Base-by-base conservation (phyloP, 495 filamentous ascomycete genomes). In the Ramalina intermedia region DNA sequence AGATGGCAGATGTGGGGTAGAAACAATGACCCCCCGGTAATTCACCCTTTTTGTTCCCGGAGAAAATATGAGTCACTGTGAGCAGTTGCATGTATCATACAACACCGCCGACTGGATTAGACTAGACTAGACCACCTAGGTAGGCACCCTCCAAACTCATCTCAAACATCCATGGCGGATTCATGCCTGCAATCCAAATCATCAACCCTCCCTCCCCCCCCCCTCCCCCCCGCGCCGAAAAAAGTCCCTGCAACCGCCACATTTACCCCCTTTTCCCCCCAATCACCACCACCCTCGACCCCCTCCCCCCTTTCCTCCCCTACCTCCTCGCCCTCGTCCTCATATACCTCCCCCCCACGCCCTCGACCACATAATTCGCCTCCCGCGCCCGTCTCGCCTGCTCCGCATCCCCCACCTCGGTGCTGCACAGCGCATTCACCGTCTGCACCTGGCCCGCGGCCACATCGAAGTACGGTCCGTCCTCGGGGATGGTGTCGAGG, bases 391-490 rank as follows among this genome's bases (percentile, higher is more conserved):
- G 1, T 11, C 13, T 11, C 7, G 21, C 7, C 6, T 2, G 2
- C 16, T n/a, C 21, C 8, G 1, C 4, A 23, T 41, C 38, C 38
- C 7, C 37, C 17, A 18, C 14, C 14, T 39, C 14, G 14, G 17
- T 14, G 6, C 6, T 41, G 38, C 21, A 41, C 16, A 41, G 7
- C 38, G 16, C 38, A 23, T 41, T 41, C 38, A 41, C 38, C 8
- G 38, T 41, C 38, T 41, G 38, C 7, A 41, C 13, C 9, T 23
- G 16, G 4, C 38, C 38, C 6, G 21, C 38, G 2, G 16, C 4
- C 1, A 48, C 26, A 47, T 61, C 43, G 57, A 38, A 33, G 27
- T 12, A 33, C 6, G 27, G 27, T 7, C 27, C 27, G 11, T 33
- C 27, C 27, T 33, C 27, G 27, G 27, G 27, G 27, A 33, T 33